Evolutionary conservation across 2,329 filamentous ascomycete genomes (phyloP).

Genomic region (Scopulariopsis brevicaulis): DNA sequence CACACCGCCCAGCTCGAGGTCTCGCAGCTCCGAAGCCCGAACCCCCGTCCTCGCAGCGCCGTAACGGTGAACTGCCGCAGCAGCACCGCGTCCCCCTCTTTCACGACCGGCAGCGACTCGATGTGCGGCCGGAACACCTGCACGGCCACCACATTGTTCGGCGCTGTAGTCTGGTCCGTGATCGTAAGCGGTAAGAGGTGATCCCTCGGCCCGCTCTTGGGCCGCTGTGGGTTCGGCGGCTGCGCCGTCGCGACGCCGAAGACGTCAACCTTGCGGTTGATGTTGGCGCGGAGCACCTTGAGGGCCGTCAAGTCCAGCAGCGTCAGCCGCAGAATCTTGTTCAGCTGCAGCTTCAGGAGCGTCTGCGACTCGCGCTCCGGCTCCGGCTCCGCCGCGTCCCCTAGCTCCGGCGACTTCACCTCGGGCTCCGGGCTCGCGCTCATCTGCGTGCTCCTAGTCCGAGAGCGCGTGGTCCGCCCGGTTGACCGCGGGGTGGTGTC

Average conservation of each 20-base stretch:
- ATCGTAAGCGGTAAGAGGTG: slow-evolving; percentile 47
- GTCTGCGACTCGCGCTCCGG: not conserved
- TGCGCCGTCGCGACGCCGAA: slow-evolving; percentile 41
- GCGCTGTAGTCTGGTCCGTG: slow-evolving; percentile 42
- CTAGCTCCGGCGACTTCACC: not conserved
- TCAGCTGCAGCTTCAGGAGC: slow-evolving; percentile 15
- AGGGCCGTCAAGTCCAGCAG: slow-evolving; percentile 42
- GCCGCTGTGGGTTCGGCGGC: slow-evolving; percentile 37
- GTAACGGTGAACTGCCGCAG: slow-evolving; percentile 44
- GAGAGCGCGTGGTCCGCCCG: slow-evolving; percentile 5
- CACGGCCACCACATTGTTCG: slow-evolving; percentile 37
- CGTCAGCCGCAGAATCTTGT: slow-evolving; percentile 31
- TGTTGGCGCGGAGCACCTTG: slow-evolving; percentile 35
- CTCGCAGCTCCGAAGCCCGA: slow-evolving; percentile 42
- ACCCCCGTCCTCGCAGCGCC: slow-evolving; percentile 40
- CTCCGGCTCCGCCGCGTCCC: not conserved
- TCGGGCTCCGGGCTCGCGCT: slow-evolving; percentile 3
- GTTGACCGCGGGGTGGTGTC: slow-evolving; percentile 1
- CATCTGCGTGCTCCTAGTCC: slow-evolving; percentile 6
- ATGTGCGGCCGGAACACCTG: slow-evolving; percentile 48
- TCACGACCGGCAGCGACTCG: slow-evolving; percentile 41
- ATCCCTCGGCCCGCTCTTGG: slow-evolving; percentile 45
- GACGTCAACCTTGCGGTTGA: slow-evolving; percentile 38
- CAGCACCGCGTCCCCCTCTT: slow-evolving; percentile 45
- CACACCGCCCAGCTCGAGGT: slow-evolving; percentile 52